A percentile compares a stretch with the other conserved stretches of the same genome.
These are phyloP conservation scores for Lupinus albus DNA, from an alignment of 306 rosid genomes.

Conservation along the genomic window DNA sequence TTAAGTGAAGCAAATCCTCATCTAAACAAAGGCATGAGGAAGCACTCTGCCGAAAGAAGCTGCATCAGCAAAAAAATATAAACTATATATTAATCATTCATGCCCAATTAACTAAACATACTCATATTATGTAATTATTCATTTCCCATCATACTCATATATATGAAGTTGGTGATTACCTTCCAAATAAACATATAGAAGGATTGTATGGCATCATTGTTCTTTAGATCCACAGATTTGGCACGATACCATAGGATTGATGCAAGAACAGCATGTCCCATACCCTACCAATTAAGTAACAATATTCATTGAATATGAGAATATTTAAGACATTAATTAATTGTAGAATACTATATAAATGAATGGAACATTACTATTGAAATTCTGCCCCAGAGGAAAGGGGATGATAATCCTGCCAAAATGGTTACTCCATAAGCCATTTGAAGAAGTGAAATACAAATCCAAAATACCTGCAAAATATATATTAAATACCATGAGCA, in stretches of 20 bases:
- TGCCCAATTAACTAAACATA: too few species aligned
- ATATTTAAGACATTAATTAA: neutral
- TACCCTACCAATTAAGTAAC: conserved; percentile 46
- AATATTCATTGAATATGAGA: conserved; percentile 34
- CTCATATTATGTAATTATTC: too few species aligned
- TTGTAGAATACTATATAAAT: too few species aligned
- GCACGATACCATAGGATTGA: conserved; percentile 63
- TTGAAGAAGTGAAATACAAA: conserved; percentile 67
- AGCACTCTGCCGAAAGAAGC: too few species aligned
- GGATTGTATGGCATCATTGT: conserved; percentile 62
- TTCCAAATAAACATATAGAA: conserved; percentile 82
- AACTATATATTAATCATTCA: too few species aligned
- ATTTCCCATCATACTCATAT: too few species aligned
- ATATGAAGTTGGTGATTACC: conserved; percentile 44
- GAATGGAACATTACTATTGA: conserved; percentile 44
- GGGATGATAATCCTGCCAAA: conserved; percentile 60
- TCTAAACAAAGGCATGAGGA: too few species aligned
- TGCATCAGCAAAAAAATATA: too few species aligned
- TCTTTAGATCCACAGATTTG: conserved; percentile 61
- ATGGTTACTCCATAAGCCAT: conserved; percentile 62
- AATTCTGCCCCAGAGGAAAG: conserved; percentile 59
- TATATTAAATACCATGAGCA: neutral
- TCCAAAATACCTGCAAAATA: conserved; percentile 72
- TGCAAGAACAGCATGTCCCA: conserved; percentile 61
- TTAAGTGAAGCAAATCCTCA: too few species aligned